Conservation (phyloP, 257 asterid species). For the Solanum corneliomulleri region DNA sequence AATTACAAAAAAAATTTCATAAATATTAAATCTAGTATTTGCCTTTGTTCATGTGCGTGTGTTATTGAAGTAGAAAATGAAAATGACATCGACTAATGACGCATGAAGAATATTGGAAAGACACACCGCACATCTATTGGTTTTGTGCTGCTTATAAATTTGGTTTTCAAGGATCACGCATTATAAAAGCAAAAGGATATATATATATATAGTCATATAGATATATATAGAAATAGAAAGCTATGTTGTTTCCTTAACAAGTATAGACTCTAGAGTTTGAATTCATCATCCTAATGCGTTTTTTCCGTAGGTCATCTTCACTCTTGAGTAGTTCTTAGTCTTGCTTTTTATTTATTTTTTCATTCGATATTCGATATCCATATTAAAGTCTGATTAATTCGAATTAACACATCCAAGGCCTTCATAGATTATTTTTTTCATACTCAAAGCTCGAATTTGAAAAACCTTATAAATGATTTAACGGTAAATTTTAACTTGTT, state of each 20-base stretch:
- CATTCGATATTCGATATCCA: no score
- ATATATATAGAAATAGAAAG: neutral
- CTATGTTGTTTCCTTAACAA: neutral
- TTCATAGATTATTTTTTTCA: no score
- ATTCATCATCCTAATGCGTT: neutral
- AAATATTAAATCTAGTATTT: no score
- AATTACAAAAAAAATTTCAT: no score
- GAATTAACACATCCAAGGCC: no score
- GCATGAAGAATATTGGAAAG: neutral
- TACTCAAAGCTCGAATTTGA: neutral
- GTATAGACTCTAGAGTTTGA: neutral
- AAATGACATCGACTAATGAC: neutral
- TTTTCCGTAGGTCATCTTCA: neutral
- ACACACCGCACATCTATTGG: neutral
- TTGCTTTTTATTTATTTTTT: neutral
- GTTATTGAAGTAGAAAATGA: neutral
- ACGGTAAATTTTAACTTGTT: neutral
- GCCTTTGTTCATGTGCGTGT: no score
- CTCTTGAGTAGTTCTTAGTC: neutral
- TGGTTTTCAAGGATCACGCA: neutral
- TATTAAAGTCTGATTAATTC: no score
- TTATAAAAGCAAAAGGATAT: neutral
- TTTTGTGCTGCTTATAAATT: neutral
- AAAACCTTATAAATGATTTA: no score
- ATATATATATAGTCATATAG: neutral